Evolutionary conservation across 2,329 filamentous ascomycete species (phyloP), one percentile per base, ranked within the genome.

Genomic region (Pestalotiopsis sp.): DNA sequence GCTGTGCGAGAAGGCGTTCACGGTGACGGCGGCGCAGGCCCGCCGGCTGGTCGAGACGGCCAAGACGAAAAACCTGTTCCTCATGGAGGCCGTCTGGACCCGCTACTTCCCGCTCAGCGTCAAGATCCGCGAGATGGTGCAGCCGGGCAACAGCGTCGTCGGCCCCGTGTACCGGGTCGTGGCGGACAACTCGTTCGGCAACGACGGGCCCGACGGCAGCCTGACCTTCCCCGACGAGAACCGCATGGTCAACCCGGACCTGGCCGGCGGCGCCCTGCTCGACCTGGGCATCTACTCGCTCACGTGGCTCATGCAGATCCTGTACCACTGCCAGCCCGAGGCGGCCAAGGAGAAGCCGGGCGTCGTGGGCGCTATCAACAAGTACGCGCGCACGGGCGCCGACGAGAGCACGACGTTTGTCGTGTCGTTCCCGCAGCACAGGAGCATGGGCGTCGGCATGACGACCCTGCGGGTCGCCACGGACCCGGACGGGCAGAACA

Each of bases 1-100:
- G 38, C 87, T 97, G 41, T 97, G 94, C 80, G 94, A 97, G 81
- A 97, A 97, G 85, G 89, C 94, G 0, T 91, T 97, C 75, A 97
- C 94, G 1, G 92, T 95, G 71, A 97, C 92, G 71, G 93, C 92
- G 2, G 85, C 89, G 11, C 94, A 97, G 81, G 85, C 92, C 27
- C 89, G 88, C 80, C 90, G 90, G 78, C 85, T 97, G 31, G 87
- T 91, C 64, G 88, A 91, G 71, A 90, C 88, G 69, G 94, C 94
- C 6, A 88, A 84, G 78, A 86, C 88, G 76, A 95, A 94, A 85
- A 87, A 88, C 70, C 77, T 93, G 73, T 92, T 92, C 85, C 82
- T 95, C 70, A 94, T 95, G 92, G 93, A 95, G 81, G 93, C 93
- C 58, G 93, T 97, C 23, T 97, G 94, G 94, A 97, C 93, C 45